Base-by-base conservation (phyloP, 83 land plant species). In the Diphasiastrum complanatum region DNA sequence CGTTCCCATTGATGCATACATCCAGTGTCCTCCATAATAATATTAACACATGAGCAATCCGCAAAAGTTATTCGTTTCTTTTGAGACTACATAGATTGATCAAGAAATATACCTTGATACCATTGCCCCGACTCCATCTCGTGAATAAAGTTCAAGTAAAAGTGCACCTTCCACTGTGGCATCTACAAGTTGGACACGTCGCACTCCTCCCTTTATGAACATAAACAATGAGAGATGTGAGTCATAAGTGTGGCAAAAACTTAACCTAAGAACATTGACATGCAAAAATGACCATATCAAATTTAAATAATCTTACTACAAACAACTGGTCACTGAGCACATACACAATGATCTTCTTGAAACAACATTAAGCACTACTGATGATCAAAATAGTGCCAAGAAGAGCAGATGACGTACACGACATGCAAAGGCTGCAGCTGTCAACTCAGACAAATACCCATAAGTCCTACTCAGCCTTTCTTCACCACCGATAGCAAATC, bases 81-180 rank as follows among this genome's bases (percentile, higher is more conserved):
- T n/a, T n/a, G n/a, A n/a, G n/a, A n/a, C n/a, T n/a, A n/a, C n/a
- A n/a, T n/a, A n/a, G n/a, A n/a, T n/a, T n/a, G n/a, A n/a, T n/a
- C n/a, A n/a, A n/a, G 18, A 27, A 5, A 56, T 60, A 50, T 64
- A 84, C 99, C 97, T 93, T 43, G 97, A 92, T 19, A 93, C 79
- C 99, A 93, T 93, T 20, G 99, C 89, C 14, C 99, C 99, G 40
- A 86, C 75, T 57, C 99, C 99, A 86, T 93, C 99, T 66, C 99
- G 84, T 59, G 85, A 82, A 63, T 81, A 93, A 45, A 93, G 61
- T 66, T 93, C 99, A 27, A 85, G 67, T 12, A 93, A 76, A 40
- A 89, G 47, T 19, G 79, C 89, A 46, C 99, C 99, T 36, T 79
- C 78, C 33, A 76, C 45, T 45, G 91, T 86, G 16, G 92, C 96